Percentiles rank a stretch among this genome's conserved stretches.
These are phyloP conservation scores for Aureobasidium sp. DNA, from an alignment of 2,329 filamentous ascomycete species.

Conservation along the genomic window DNA sequence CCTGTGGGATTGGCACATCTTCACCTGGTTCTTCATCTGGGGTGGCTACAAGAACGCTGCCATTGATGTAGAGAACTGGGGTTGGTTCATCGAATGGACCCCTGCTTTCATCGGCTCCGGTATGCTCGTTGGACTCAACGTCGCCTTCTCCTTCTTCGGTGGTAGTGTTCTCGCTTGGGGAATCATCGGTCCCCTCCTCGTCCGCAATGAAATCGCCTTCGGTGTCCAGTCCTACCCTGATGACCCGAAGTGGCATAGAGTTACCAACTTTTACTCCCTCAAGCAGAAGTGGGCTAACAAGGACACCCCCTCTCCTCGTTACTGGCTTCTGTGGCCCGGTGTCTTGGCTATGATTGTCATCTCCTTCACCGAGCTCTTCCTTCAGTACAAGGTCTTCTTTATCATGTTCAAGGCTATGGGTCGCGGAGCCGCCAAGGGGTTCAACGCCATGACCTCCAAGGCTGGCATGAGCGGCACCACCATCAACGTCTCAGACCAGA, in stretches of 20 bases:
- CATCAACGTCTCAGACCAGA: constrained; percentile 3
- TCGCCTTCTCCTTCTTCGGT: constrained; percentile 46
- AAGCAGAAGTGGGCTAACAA: constrained; percentile 27
- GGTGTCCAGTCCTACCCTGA: constrained; percentile 15
- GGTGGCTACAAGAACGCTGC: constrained; percentile 40
- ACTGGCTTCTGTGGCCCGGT: constrained; percentile 46
- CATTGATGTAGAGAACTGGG: constrained; percentile 49
- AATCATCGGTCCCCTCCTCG: constrained; percentile 47
- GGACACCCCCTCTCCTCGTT: constrained; percentile 38
- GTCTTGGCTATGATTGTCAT: constrained; percentile 43
- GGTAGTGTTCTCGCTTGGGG: constrained; percentile 48
- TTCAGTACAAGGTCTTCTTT: constrained; percentile 38
- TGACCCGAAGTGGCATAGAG: constrained; percentile 37
- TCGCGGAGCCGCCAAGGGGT: constrained; percentile 34
- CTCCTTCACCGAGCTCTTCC: constrained; percentile 32
- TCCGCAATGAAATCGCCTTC: constrained; percentile 39
- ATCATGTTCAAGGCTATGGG: constrained; percentile 42
- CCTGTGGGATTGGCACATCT: constrained; percentile 36
- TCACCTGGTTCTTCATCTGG: constrained; percentile 37
- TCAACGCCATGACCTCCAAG: constrained; percentile 27
- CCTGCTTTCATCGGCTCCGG: constrained; percentile 53
- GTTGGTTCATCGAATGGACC: constrained; percentile 51
- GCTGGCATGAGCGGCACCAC: neutral
- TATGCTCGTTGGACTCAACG: constrained; percentile 49
- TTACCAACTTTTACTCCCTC: constrained; percentile 33